Evolutionary conservation across 2,329 filamentous ascomycete species (phyloP).

Genomic region (Fusarium multiceps): DNA sequence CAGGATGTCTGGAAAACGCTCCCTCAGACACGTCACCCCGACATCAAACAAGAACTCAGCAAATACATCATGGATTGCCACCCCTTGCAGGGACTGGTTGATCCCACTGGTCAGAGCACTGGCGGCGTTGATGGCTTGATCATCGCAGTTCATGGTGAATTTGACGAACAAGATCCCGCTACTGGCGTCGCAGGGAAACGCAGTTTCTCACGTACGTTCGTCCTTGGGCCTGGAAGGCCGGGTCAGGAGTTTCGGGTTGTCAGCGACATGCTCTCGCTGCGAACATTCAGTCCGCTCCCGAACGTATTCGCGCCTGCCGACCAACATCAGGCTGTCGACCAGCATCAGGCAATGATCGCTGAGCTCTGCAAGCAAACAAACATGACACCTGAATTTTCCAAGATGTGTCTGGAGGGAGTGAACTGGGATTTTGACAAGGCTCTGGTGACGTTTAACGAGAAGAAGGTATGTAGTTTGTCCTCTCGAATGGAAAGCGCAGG

Average conservation of each 20-base stretch:
- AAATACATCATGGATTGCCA: conserved; percentile 89
- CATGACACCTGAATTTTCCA: conserved; percentile 82
- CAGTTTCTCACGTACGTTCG: conserved; percentile 84
- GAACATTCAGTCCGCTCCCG: conserved; percentile 69
- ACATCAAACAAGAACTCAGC: conserved; percentile 71
- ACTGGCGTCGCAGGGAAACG: conserved; percentile 71
- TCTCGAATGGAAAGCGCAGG: not conserved
- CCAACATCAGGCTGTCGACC: conserved; percentile 67
- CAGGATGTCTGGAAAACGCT: conserved; percentile 75
- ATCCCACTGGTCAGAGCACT: conserved; percentile 71
- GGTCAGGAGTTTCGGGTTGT: conserved; percentile 76
- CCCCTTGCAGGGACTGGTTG: conserved; percentile 75
- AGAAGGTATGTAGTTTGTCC: conserved; percentile 67
- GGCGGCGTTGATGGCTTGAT: conserved; percentile 81
- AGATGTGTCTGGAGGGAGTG: conserved; percentile 82
- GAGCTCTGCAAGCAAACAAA: conserved; percentile 82
- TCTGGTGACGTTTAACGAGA: conserved; percentile 77
- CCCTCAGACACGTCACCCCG: conserved; percentile 79
- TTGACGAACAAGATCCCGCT: conserved; percentile 75
- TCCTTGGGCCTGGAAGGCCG: conserved; percentile 79
- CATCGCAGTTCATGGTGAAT: conserved; percentile 84
- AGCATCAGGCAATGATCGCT: conserved; percentile 76
- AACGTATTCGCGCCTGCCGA: conserved; percentile 54
- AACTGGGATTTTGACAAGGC: conserved; percentile 85
- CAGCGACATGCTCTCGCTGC: conserved; percentile 81